These are phyloP conservation scores for Borovskyia barvae DNA, from an alignment of 208 protist species.

Conservation along the genomic window DNA sequence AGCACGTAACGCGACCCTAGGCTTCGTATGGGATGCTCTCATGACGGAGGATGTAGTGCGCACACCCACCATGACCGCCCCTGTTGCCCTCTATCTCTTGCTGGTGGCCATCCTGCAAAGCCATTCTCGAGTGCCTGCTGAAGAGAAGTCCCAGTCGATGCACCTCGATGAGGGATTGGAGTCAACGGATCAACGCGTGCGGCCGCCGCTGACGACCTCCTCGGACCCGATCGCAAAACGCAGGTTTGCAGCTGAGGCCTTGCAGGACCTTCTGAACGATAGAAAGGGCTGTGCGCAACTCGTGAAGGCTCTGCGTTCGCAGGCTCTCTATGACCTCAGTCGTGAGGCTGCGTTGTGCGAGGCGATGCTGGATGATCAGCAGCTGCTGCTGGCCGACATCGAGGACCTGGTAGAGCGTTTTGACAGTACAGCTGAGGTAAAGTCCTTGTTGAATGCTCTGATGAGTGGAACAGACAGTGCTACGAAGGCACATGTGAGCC, in stretches of 20 bases:
- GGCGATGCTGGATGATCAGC: constrained; percentile 50
- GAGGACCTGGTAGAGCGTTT: constrained; percentile 44
- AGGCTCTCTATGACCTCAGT: constrained; percentile 38
- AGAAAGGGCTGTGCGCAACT: constrained; percentile 22
- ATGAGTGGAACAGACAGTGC: constrained; percentile 38
- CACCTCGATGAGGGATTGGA: constrained; percentile 43
- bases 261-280: constrained; percentile 27
- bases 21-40: constrained; percentile 65
- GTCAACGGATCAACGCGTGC: background rate
- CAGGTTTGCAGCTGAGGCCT: constrained; percentile 30
- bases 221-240: constrained; percentile 44
- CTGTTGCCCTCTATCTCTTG: constrained; percentile 69
- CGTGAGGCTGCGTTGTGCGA: constrained; percentile 71
- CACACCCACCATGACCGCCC: constrained; percentile 62
- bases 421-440: constrained; percentile 65
- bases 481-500: constrained; percentile 35
- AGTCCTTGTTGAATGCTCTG: constrained; percentile 61
- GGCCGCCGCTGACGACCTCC: background rate
- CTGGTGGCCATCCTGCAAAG: constrained; percentile 45
- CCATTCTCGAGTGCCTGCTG: constrained; percentile 16
- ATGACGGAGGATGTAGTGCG: constrained; percentile 59
- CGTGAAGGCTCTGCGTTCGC: constrained; percentile 31
- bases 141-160: constrained; percentile 12
- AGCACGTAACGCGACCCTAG: constrained; percentile 26
- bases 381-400: constrained; percentile 49